Base-by-base conservation (phyloP, 306 rosid species). In the Cucumis melo region DNA sequence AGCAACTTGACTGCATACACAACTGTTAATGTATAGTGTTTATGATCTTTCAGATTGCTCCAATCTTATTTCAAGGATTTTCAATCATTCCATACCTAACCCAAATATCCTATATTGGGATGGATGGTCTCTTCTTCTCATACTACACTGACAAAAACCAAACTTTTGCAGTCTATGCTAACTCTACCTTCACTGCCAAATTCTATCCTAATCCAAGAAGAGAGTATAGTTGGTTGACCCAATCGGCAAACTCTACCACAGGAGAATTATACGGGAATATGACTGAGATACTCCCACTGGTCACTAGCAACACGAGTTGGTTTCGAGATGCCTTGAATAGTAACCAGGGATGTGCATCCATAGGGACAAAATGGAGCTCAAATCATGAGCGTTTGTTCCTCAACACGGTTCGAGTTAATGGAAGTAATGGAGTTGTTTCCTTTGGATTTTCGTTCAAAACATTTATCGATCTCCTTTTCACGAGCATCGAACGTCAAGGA, bases 111-210 rank as follows among this genome's bases (percentile, higher is more conserved):
- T 88, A 86, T 75, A 86, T 82, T 17, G 85, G 84, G 24, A 57
- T 27, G 53, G 86, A 86, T 34, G 92, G 89, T 58, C 70, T 78
- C 2, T 82, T 87, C 84, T 85, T 85, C 84, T 85, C 86, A 36
- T 86, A 83, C 78, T 81, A 81, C 64, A 78, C 44, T 20, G 78
- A 82, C 5, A 50, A 65, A 9, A 61, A 78, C 73, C 86, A 83
- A 78, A 60, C 64, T 62, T 38, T 86, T n/a, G 87, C 87, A 42
- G 10, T 85, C 67, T 88, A 80, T 85, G 73, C 87, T 6, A 89
- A 87, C 83, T 83, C 88, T 62, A 79, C 89, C 50, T 54, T 68
- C 14, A 44, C 54, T 57, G 63, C 23, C 74, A 2, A 4, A 11
- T 54, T 71, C 39, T 63, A 14, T 65, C 72, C 53, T 38, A 15